These are phyloP conservation scores for Tricholoma furcatifolium DNA, from an alignment of 768 basidiomycete species.

Conservation along the genomic window DNA sequence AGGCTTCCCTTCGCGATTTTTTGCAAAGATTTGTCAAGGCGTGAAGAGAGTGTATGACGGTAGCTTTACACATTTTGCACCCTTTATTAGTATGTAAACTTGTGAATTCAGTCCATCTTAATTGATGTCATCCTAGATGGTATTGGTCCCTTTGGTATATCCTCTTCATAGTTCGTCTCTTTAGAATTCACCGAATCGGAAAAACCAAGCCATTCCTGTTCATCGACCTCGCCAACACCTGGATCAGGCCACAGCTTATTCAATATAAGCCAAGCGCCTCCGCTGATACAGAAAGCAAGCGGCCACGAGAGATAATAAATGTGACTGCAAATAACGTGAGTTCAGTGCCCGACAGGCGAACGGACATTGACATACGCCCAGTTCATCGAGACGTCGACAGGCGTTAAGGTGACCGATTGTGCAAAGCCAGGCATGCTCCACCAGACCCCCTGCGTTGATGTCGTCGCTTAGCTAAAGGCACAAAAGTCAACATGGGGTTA, in stretches of 20 bases:
- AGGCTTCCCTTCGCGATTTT: not conserved
- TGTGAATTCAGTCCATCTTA: too few relatives aligned
- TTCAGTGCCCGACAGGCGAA: not conserved
- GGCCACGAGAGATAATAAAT: conserved; percentile 27
- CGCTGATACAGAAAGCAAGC: conserved; percentile 23
- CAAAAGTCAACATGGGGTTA: not conserved
- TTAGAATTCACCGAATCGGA: too few relatives aligned
- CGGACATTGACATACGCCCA: conserved; percentile 22
- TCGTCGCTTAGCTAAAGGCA: not conserved
- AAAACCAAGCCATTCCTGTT: conserved; percentile 4
- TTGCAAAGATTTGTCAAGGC: not conserved
- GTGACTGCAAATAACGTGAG: conserved; percentile 12
- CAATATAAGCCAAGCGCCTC: conserved; percentile 18
- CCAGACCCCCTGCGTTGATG: conserved; percentile 24
- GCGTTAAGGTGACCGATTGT: conserved; percentile 16
- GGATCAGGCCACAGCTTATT: conserved; percentile 24
- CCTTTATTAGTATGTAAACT: too few relatives aligned
- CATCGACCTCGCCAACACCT: conserved; percentile 23
- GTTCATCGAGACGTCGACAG: conserved; percentile 13
- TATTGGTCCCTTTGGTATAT: too few relatives aligned
- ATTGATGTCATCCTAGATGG: too few relatives aligned
- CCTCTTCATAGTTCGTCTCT: too few relatives aligned
- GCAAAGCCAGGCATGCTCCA: conserved; percentile 29
- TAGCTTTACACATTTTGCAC: too few relatives aligned
- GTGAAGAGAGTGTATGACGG: not conserved